Base-by-base conservation (phyloP, 2,329 filamentous ascomycete genomes). In the Pyrenophora tritici-repentis region DNA sequence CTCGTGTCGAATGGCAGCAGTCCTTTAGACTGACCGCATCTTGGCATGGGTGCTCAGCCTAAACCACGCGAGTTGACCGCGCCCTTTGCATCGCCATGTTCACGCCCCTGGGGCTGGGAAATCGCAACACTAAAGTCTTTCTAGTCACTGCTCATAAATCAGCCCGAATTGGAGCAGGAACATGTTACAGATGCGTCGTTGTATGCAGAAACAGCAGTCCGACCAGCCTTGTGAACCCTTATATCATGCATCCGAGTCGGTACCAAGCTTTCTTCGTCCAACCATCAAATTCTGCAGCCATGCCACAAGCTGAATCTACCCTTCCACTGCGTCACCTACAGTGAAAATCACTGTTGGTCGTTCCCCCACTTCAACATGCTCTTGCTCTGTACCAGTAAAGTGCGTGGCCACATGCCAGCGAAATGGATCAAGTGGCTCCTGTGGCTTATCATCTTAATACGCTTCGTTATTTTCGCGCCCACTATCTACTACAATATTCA, bases 1-100 rank as follows among this genome's bases (percentile, higher is more conserved):
- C 31, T 9, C 38, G 10, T 39, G 32, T 10, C 35, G n/a, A 46
- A 43, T 47, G 6, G 38, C 22, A 54, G 20, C 37, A 24, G 40
- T 24, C 5, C 42, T 10, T 2, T 35, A 14, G 20, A 10, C 41
- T 42, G 31, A 62, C 59, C 57, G 57, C 57, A 55, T 10, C 56
- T 59, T 58, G 56, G 58, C 55, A 14, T 32, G 18, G 29, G 34
- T 9, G 3, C 7, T 20, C 31, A 2, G 33, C 6, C 36, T 35
- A 43, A 41, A 7, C 32, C 40, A 10, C 32, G 32, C 29, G 26
- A 20, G 32, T 43, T 50, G 38, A 51, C 54, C 47, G 47, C 44
- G 12, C 34, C 22, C 32, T 14, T 38, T 17, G n/a, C n/a, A 34
- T 43, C 18, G 35, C 34, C 29, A 42, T 20, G 9, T 20, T 43